A percentile compares a stretch with the other conserved stretches of the same genome.
These are phyloP conservation scores for Lithospermum erythrorhizon DNA, from an alignment of 257 asterid species.

Conservation along the genomic window DNA sequence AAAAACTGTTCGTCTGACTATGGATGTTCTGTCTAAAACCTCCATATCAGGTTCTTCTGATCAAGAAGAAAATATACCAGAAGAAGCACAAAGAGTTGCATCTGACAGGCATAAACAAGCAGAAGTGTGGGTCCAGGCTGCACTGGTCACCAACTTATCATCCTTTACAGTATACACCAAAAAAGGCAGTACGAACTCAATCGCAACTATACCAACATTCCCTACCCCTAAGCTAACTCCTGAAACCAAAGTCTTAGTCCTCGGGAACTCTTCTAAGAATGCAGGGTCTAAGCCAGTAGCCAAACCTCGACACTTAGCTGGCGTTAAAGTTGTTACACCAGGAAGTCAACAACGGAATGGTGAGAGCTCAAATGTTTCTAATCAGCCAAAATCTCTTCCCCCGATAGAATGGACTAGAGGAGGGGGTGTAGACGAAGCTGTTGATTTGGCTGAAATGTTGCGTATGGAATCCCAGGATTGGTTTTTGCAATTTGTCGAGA, in stretches of 20 bases:
- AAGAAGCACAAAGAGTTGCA: slow-evolving; percentile 44
- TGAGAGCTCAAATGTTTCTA: slow-evolving; percentile 35
- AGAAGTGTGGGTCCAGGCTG: slow-evolving; percentile 82
- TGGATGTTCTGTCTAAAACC: slow-evolving; percentile 66
- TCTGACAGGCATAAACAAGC: slow-evolving; percentile 67
- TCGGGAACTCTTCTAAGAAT: slow-evolving; percentile 51
- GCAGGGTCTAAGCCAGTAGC: slow-evolving; percentile 25
- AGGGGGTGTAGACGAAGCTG: slow-evolving; percentile 68
- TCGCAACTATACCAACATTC: slow-evolving; percentile 21
- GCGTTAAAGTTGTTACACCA: slow-evolving; percentile 30
- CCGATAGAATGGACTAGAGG: slow-evolving; percentile 85
- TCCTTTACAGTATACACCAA: slow-evolving; percentile 55
- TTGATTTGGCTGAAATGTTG: slow-evolving; percentile 71
- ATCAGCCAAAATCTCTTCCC: slow-evolving; percentile 28
- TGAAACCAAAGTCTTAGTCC: slow-evolving; percentile 44
- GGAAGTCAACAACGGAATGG: slow-evolving; percentile 36
- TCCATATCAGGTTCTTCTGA: slow-evolving; percentile 30
- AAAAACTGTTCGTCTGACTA: slow-evolving; percentile 52
- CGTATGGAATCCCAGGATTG: slow-evolving; percentile 70
- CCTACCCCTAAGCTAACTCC: slow-evolving; percentile 32
- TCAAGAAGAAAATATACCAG: slow-evolving; percentile 51
- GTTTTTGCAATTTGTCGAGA: slow-evolving; percentile 87
- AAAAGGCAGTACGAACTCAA: slow-evolving; percentile 29
- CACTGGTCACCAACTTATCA: slow-evolving; percentile 62
- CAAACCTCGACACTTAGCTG: slow-evolving; percentile 39